Percentiles rank a stretch among this genome's conserved stretches.
phyloP scores from a whole-genome alignment of 2,329 filamentous ascomycete species.

The Beauveria bassiana region DNA sequence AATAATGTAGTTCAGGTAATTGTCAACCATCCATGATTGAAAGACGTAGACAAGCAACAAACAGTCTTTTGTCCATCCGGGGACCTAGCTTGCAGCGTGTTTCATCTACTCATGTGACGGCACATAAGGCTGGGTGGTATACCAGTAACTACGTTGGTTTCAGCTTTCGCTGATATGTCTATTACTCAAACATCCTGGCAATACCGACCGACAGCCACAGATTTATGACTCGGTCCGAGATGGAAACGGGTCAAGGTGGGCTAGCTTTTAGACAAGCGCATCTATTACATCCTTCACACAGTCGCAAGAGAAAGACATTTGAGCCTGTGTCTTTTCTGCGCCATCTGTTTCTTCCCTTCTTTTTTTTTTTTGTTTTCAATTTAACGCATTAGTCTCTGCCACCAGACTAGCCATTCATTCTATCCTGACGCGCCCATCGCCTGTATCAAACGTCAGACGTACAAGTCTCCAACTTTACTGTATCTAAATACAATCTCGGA shows the following conservation, averaged over 20 bases:
- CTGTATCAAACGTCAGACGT: background rate
- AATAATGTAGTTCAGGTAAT: too few species aligned
- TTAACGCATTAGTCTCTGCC: background rate
- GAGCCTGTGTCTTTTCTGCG: background rate
- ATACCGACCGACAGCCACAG: background rate
- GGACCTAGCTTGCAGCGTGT: background rate
- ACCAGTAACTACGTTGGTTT: background rate
- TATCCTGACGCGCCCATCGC: background rate
- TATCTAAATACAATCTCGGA: background rate
- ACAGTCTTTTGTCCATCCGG: too few species aligned
- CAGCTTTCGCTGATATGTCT: background rate
- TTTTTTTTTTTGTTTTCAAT: too few species aligned
- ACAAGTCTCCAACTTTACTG: background rate
- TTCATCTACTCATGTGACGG: background rate
- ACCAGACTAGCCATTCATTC: background rate
- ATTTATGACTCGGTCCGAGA: background rate
- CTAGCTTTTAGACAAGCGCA: background rate
- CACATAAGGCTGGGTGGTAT: background rate
- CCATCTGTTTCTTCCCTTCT: background rate
- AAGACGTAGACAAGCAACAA: background rate
- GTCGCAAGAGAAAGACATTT: background rate
- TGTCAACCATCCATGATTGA: too few species aligned
- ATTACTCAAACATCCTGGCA: background rate
- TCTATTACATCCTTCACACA: background rate
- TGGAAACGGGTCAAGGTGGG: background rate